Conservation (phyloP, 2,329 filamentous ascomycete genomes). For the Aaosphaeria pasadenensis region DNA sequence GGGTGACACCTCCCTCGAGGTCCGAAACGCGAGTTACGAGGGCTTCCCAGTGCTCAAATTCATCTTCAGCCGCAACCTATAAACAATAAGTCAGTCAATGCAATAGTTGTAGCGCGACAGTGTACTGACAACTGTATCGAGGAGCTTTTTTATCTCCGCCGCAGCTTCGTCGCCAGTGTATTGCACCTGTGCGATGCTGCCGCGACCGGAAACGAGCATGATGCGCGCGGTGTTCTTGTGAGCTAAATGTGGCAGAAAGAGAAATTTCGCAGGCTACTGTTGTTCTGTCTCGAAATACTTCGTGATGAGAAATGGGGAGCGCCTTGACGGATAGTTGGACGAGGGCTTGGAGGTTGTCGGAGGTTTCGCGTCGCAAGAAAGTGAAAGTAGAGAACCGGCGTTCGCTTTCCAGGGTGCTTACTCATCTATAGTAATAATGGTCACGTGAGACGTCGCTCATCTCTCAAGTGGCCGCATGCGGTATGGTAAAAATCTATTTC, state of each 20-base stretch:
- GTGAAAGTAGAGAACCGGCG: too few relatives aligned
- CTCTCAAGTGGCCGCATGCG: too few relatives aligned
- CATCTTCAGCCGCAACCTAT: conserved; percentile 72
- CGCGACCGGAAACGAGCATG: conserved; percentile 13
- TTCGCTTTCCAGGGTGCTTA: too few relatives aligned
- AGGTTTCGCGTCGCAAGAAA: too few relatives aligned
- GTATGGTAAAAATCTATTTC: too few relatives aligned
- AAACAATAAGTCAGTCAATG: neutral
- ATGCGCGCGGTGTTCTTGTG: neutral
- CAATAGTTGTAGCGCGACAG: conserved; percentile 2
- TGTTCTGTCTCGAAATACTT: too few relatives aligned
- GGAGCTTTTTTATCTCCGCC: conserved; percentile 71
- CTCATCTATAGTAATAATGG: too few relatives aligned
- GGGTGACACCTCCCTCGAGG: conserved; percentile 89
- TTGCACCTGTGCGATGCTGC: conserved; percentile 25
- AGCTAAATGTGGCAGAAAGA: neutral
- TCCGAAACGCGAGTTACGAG: conserved; percentile 78
- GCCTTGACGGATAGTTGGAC: too few relatives aligned
- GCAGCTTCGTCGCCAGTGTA: conserved; percentile 34
- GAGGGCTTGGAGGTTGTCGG: too few relatives aligned
- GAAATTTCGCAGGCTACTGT: too few relatives aligned
- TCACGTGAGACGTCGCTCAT: too few relatives aligned
- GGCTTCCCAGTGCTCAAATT: conserved; percentile 94
- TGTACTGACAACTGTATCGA: conserved; percentile 69
- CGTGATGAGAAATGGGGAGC: too few relatives aligned